These are phyloP conservation scores for Lablab purpureus DNA, from an alignment of 306 rosid species.

Conservation along the genomic window DNA sequence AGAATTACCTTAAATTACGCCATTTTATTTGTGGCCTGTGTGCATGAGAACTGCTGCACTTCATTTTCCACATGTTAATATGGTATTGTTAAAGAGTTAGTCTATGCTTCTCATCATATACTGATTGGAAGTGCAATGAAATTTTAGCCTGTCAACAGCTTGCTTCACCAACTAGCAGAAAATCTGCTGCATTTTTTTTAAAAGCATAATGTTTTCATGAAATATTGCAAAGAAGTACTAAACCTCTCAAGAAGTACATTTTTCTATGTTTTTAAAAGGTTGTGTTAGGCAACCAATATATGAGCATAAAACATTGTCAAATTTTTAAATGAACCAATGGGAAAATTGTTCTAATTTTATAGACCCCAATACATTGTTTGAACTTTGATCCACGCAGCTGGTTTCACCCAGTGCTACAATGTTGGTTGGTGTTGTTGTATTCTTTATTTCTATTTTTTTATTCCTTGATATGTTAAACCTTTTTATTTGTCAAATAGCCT, in stretches of 20 bases:
- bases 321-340: background rate
- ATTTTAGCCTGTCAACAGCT: background rate
- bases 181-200: background rate
- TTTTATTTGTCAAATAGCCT: constrained; percentile 10
- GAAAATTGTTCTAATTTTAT: constrained; percentile 11
- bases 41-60: background rate
- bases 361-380: background rate
- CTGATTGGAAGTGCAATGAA: constrained; percentile 2
- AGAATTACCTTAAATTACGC: constrained; percentile 14
- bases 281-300: background rate
- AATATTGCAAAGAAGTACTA: constrained; percentile 23
- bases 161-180: constrained; percentile 12
- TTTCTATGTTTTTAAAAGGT: background rate
- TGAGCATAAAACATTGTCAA: background rate
- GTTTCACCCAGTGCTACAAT: background rate
- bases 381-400: constrained; percentile 20
- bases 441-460: constrained; percentile 32
- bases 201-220: background rate
- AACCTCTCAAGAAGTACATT: background rate
- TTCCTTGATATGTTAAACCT: constrained; percentile 18
- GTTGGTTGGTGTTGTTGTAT: constrained; percentile 29
- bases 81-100: background rate
- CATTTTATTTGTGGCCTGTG: constrained; percentile 1
- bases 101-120: background rate
- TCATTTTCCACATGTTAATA: constrained; percentile 2